Percentiles rank a stretch among this genome's conserved stretches.
Conservation (phyloP, 1,284 basidiomycete genomes). For the Ceratobasidium theobromae region DNA sequence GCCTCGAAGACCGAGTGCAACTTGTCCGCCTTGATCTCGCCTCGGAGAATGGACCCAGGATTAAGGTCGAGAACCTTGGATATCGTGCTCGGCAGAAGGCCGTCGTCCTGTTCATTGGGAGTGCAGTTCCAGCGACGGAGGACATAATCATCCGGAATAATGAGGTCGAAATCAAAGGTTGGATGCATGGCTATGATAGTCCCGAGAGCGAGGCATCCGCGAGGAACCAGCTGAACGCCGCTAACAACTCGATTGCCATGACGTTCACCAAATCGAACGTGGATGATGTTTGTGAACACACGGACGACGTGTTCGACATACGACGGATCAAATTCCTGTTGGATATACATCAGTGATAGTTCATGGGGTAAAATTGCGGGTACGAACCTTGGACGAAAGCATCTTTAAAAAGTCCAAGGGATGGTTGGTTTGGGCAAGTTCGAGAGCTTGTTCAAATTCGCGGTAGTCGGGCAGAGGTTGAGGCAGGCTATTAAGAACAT, state of each 20-base stretch:
- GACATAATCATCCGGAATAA: slow-evolving; percentile 4
- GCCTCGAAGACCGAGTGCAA: slow-evolving; percentile 4
- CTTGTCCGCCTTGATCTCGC: background rate
- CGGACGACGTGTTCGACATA: slow-evolving; percentile 10
- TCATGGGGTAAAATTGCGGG: too few relatives aligned
- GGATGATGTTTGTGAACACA: background rate
- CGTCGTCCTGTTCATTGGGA: background rate
- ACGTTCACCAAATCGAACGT: slow-evolving; percentile 15
- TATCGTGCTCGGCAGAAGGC: background rate
- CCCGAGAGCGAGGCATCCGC: background rate
- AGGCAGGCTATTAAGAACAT: too few relatives aligned
- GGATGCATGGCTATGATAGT: background rate
- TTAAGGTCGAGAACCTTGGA: background rate
- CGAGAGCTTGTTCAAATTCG: too few relatives aligned
- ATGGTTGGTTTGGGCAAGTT: too few relatives aligned
- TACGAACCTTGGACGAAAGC: too few relatives aligned
- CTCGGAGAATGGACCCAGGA: background rate
- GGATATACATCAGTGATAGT: too few relatives aligned
- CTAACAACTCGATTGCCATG: slow-evolving; percentile 2
- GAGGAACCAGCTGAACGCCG: slow-evolving; percentile 10
- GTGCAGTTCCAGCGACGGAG: slow-evolving; percentile 4
- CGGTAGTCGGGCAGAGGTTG: too few relatives aligned
- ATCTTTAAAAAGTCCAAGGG: too few relatives aligned
- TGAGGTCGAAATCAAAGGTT: slow-evolving; percentile 18
- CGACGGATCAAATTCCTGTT: background rate